Conservation (phyloP, 176 grass and related monocot species). For the Raddia guianensis region DNA sequence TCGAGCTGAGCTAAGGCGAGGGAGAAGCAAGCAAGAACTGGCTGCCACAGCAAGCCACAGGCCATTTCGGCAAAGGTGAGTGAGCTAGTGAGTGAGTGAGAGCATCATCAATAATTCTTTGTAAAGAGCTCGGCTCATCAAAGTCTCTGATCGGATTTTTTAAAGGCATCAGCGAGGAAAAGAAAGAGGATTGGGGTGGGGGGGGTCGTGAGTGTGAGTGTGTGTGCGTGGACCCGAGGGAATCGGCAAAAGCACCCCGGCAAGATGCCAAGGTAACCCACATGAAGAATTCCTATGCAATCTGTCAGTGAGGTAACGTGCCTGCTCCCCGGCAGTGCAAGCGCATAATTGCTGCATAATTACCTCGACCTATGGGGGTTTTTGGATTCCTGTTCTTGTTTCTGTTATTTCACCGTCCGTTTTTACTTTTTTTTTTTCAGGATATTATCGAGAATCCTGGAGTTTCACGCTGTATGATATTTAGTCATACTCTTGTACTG, state of each 20-base stretch:
- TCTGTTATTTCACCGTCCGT: not conserved
- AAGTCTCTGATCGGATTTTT: conserved; percentile 50
- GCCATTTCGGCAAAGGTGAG: conserved; percentile 49
- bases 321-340: conserved; percentile 2
- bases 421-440: not conserved
- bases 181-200: conserved; percentile 37
- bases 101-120: conserved; percentile 54
- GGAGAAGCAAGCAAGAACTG: conserved; percentile 27
- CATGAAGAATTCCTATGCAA: conserved; percentile 36
- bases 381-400: conserved; percentile 9
- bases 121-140: conserved; percentile 64
- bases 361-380: conserved; percentile 34
- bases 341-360: conserved; percentile 57
- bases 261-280: conserved; percentile 50
- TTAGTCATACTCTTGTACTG: no score
- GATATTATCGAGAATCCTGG: no score
- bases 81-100: conserved; percentile 39
- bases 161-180: conserved; percentile 47
- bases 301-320: conserved; percentile 48
- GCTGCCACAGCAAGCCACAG: conserved; percentile 46
- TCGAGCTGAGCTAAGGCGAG: not conserved
- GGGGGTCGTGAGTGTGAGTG: not conserved
- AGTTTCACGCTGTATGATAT: no score
- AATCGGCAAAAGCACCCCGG: conserved; percentile 46
- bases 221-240: conserved; percentile 38